phyloP scores from a whole-genome alignment of 192 early-diverging fungal genomes.

The Thamnidium elegans region DNA sequence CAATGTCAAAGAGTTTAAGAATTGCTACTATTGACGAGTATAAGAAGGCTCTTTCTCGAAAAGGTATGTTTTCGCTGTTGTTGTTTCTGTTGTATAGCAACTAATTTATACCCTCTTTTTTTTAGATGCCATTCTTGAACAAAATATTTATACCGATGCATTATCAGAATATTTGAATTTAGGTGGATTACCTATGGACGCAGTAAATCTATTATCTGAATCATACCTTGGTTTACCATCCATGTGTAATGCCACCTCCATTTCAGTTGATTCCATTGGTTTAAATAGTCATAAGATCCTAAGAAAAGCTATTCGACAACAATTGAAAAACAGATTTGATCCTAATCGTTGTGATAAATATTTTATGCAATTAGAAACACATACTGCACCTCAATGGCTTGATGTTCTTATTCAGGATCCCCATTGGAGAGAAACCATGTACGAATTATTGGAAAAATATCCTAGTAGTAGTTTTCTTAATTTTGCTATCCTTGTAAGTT shows the following conservation, averaged over 20 bases:
- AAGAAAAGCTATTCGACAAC: conserved; percentile 50
- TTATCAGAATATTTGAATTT: conserved; percentile 38
- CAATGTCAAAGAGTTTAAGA: not conserved
- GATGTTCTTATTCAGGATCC: conserved; percentile 54
- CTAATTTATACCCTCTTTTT: not conserved
- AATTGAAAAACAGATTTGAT: conserved; percentile 63
- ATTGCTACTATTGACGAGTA: conserved; percentile 16
- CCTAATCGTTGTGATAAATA: conserved; percentile 49
- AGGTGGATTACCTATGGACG: conserved; percentile 50
- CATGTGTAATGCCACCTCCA: conserved; percentile 52
- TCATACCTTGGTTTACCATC: conserved; percentile 51
- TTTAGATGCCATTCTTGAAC: conserved; percentile 49
- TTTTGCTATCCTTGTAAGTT: conserved; percentile 36
- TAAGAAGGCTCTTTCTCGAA: conserved; percentile 14
- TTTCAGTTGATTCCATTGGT: conserved; percentile 30
- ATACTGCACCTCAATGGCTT: conserved; percentile 51
- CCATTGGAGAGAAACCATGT: conserved; percentile 64
- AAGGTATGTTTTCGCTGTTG: conserved; percentile 24
- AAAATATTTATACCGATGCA: conserved; percentile 34
- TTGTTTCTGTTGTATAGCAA: no score
- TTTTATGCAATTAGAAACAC: conserved; percentile 38
- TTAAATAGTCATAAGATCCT: conserved; percentile 42
- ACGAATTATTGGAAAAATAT: conserved; percentile 62
- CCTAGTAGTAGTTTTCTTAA: conserved; percentile 61
- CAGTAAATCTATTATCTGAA: conserved; percentile 46